Conservation (phyloP, 768 basidiomycete species). For the Leccinum olivaceopallidum region DNA sequence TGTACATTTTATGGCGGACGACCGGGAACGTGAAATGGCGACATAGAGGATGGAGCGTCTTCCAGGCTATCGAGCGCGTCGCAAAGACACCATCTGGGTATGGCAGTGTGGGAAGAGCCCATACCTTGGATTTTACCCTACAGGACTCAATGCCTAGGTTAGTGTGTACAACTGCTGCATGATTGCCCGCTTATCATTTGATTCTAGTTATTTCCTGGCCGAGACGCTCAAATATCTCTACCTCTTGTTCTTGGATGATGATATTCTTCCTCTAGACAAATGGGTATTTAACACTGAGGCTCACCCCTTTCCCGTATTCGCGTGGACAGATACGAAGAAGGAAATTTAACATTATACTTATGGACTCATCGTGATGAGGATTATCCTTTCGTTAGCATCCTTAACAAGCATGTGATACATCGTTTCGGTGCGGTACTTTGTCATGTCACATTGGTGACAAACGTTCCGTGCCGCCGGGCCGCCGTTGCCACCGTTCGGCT, state of each 20-base stretch:
- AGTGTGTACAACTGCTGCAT: slow-evolving; percentile 16
- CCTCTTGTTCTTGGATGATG: slow-evolving; percentile 65
- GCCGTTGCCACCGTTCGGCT: neutral
- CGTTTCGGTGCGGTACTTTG: neutral
- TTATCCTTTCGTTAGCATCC: neutral
- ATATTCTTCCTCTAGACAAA: slow-evolving; percentile 52
- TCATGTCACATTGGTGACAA: too few relatives aligned
- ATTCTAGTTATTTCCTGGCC: slow-evolving; percentile 50
- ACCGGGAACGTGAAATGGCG: slow-evolving; percentile 73
- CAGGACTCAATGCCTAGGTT: slow-evolving; percentile 76
- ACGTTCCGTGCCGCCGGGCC: neutral
- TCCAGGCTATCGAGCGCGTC: slow-evolving; percentile 61
- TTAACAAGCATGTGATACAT: neutral
- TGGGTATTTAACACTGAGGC: slow-evolving; percentile 75
- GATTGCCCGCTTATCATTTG: neutral
- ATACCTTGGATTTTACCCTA: slow-evolving; percentile 38
- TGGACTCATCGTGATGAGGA: neutral
- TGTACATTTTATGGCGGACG: slow-evolving; percentile 69
- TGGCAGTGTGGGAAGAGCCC: slow-evolving; percentile 54
- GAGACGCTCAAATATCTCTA: slow-evolving; percentile 75
- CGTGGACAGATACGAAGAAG: slow-evolving; percentile 58
- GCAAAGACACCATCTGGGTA: slow-evolving; percentile 64
- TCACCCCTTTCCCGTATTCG: slow-evolving; percentile 73
- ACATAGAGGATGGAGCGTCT: slow-evolving; percentile 69
- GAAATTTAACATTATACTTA: slow-evolving; percentile 29